Base-by-base conservation (phyloP, 169 alveolate species). In the Plasmodium gaboni region DNA sequence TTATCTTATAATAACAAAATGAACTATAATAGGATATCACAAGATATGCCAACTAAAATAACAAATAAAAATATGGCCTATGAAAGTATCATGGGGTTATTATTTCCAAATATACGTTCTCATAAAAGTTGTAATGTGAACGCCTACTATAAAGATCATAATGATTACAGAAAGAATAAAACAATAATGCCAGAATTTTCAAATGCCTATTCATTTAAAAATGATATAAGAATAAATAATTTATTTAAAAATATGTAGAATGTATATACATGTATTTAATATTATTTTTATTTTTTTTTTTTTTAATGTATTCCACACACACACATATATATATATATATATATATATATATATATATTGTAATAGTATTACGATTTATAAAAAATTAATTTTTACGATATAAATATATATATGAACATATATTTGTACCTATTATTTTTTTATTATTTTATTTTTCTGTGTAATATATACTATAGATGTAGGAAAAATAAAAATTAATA, bases 81-180 rank as follows among this genome's bases (percentile, higher is more conserved):
- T 80, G 91, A 80, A 61, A 68, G 85, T n/a, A 80, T 80, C 42
- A 80, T 80, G 91, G 72, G 61, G 28, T 22, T 80, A n/a, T 51
- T 80, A 13, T 80, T 80, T 53, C 91, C 91, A 15, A 61, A 68
- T 68, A 19, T 69, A 26, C 17, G 26, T 32, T 32, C 91, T 59
- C 80, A 67, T 22, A 80, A 51, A 59, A 51, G 42, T 38, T 17
- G 44, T 9, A 4, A 67, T 13, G 15, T 80, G 13, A 70, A 65
- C 1, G 69, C 50, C 22, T 8, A 53, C 15, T 64, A 63, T 12
- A 76, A 46, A 55, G 61, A 73, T 46, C 24, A 76, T 55, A 48
- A 67, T 24, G 53, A 38, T 17, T 76, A 76, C 28, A 67, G 57
- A 64, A 76, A 76, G 69, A 67, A 64, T 24, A 64, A 28, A 67